Conservation (phyloP, 352 stramenopile species). For the Phytophthora capsici region DNA sequence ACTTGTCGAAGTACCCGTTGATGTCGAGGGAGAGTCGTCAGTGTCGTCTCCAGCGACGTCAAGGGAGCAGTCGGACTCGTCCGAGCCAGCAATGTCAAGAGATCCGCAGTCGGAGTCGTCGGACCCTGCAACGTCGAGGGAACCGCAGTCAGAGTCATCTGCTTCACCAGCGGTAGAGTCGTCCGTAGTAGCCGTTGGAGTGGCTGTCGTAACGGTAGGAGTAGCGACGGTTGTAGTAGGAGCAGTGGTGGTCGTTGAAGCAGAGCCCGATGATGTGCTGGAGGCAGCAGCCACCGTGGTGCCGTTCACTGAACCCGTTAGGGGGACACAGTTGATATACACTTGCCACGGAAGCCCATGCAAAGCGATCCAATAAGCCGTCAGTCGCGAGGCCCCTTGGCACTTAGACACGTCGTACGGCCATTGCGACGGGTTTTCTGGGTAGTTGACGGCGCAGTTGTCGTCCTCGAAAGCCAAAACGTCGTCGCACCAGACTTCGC, state of each 20-base stretch:
- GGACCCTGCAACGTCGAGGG: constrained; percentile 20
- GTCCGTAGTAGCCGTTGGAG: constrained; percentile 3
- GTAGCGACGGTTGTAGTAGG: constrained; percentile 18
- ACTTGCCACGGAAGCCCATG: constrained; percentile 49
- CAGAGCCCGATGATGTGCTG: constrained; percentile 11
- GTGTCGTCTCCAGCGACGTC: constrained; percentile 28
- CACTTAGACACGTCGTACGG: constrained; percentile 30
- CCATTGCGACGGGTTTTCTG: constrained; percentile 15
- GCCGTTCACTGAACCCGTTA: constrained; percentile 23
- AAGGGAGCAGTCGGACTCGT: constrained; percentile 25
- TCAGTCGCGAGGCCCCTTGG: constrained; percentile 28
- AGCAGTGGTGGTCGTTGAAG: constrained; percentile 2
- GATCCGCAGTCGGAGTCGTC: constrained; percentile 31
- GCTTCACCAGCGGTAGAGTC: constrained; percentile 26
- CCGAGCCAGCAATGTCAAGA: constrained; percentile 26
- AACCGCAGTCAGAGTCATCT: constrained; percentile 26
- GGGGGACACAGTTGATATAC: constrained; percentile 33
- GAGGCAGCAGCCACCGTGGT: constrained; percentile 1
- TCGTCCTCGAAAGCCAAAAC: constrained; percentile 43
- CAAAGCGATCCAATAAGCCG: constrained; percentile 48
- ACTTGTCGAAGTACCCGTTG: constrained; percentile 4
- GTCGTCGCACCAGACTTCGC: constrained; percentile 58
- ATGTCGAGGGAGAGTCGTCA: constrained; percentile 22
- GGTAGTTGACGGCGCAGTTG: constrained; percentile 48
- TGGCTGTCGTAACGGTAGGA: constrained; percentile 5